Percentiles rank a stretch among this genome's conserved stretches.
These are phyloP conservation scores for Osmanthus fragrans DNA, from an alignment of 257 asterid species.

Conservation along the genomic window DNA sequence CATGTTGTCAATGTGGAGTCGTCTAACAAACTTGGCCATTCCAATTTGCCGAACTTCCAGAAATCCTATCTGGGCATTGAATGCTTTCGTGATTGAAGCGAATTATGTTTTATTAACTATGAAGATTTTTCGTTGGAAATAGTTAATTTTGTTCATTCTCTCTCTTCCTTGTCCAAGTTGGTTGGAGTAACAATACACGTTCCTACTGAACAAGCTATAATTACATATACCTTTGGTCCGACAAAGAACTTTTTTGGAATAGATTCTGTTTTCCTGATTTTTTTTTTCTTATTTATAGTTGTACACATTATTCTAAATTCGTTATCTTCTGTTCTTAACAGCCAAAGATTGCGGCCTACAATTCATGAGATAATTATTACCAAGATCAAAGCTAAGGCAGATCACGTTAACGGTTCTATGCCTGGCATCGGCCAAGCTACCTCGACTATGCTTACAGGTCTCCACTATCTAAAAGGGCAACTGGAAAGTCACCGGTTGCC, in stretches of 20 bases:
- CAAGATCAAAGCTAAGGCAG: conserved; percentile 84
- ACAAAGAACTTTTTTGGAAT: conserved; percentile 14
- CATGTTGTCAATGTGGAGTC: not conserved
- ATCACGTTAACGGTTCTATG: conserved; percentile 51
- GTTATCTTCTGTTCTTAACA: conserved; percentile 30
- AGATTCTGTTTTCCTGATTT: conserved; percentile 2
- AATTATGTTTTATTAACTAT: not conserved
- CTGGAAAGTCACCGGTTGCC: conserved; percentile 65
- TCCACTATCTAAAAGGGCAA: conserved; percentile 68
- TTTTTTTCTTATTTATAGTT: not conserved
- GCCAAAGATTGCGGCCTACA: conserved; percentile 94
- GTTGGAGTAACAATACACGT: not conserved
- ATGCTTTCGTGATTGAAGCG: conserved; percentile 12
- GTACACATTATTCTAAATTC: conserved; percentile 19
- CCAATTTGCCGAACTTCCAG: conserved; percentile 1
- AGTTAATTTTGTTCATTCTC: conserved; percentile 17
- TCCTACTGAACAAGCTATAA: not conserved
- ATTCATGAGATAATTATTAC: conserved; percentile 80
- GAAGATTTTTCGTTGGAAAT: conserved; percentile 15
- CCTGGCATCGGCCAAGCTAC: conserved; percentile 61
- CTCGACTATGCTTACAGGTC: conserved; percentile 60
- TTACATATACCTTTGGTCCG: not conserved
- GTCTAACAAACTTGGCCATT: conserved; percentile 6
- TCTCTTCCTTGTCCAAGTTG: conserved; percentile 15
- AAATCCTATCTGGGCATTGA: conserved; percentile 1